Conservation (phyloP, 2,329 filamentous ascomycete genomes). For the Corynespora cassiicola region DNA sequence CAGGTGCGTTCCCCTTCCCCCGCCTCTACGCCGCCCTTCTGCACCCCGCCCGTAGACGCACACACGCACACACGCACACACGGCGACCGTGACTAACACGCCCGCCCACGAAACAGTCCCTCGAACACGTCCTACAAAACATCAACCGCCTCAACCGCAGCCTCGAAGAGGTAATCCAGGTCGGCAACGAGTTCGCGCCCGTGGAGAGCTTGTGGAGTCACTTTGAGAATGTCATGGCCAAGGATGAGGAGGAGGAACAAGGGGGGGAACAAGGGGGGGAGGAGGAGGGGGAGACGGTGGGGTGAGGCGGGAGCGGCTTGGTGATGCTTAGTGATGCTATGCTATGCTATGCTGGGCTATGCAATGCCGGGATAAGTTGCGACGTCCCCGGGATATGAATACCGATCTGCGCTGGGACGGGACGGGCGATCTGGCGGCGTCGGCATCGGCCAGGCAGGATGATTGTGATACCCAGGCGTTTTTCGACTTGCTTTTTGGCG, state of each 20-base stretch:
- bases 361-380: too few relatives aligned
- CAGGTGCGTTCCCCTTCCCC: conserved; percentile 56
- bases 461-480: too few relatives aligned
- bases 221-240: conserved; percentile 95
- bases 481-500: too few relatives aligned
- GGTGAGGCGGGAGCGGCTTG: conserved; percentile 5
- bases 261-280: conserved; percentile 21
- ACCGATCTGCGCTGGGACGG: too few relatives aligned
- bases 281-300: conserved; percentile 30
- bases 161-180: conserved; percentile 87
- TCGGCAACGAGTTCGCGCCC: conserved; percentile 96
- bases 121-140: conserved; percentile 93
- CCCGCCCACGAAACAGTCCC: conserved; percentile 51
- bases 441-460: too few relatives aligned
- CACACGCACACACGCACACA: conserved; percentile 1
- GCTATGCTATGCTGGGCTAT: too few relatives aligned
- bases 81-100: conserved; percentile 2
- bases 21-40: conserved; percentile 5
- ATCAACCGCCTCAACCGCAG: conserved; percentile 95
- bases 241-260: conserved; percentile 57
- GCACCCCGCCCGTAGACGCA: conserved; percentile 60
- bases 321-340: too few relatives aligned
- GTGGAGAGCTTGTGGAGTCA: conserved; percentile 97
- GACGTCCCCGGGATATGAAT: too few relatives aligned
- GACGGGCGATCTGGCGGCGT: too few relatives aligned